phyloP scores from a whole-genome alignment of 192 early-diverging fungal species.

The Backusella sp. region DNA sequence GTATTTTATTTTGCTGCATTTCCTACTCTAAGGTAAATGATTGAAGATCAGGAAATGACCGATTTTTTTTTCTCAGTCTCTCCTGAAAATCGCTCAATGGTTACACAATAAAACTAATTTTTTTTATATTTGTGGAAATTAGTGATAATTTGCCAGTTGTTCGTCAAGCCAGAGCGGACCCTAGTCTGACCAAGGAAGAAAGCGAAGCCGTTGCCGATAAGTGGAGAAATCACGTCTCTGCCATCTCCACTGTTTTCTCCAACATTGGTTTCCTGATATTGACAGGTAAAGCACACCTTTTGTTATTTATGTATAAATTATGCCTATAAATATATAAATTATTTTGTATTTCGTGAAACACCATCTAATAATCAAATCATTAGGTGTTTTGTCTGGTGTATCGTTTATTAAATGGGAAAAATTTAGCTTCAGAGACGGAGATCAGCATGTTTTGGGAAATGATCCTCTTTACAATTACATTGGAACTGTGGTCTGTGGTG shows the following conservation, averaged over 20 bases:
- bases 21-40: conserved; percentile 24
- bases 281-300: neutral
- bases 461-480: conserved; percentile 28
- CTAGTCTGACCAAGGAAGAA: conserved; percentile 23
- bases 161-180: conserved; percentile 28
- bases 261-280: conserved; percentile 29
- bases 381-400: conserved; percentile 32
- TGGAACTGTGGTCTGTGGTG: conserved; percentile 32
- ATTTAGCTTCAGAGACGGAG: conserved; percentile 16
- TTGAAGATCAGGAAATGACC: neutral
- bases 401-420: conserved; percentile 24
- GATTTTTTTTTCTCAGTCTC: neutral
- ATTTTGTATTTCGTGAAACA: neutral
- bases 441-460: conserved; percentile 24
- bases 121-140: conserved; percentile 1
- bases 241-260: conserved; percentile 34
- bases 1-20: conserved; percentile 41
- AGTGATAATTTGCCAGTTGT: conserved; percentile 34
- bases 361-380: neutral
- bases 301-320: neutral
- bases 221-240: conserved; percentile 38
- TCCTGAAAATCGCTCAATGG: neutral
- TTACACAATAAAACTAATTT: conserved; percentile 10
- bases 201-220: conserved; percentile 17
- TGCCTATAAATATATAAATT: neutral